Evolutionary conservation across 2,329 filamentous ascomycete species (phyloP), one percentile per base, ranked within the genome.

Genomic region (Diaporthe velutina): DNA sequence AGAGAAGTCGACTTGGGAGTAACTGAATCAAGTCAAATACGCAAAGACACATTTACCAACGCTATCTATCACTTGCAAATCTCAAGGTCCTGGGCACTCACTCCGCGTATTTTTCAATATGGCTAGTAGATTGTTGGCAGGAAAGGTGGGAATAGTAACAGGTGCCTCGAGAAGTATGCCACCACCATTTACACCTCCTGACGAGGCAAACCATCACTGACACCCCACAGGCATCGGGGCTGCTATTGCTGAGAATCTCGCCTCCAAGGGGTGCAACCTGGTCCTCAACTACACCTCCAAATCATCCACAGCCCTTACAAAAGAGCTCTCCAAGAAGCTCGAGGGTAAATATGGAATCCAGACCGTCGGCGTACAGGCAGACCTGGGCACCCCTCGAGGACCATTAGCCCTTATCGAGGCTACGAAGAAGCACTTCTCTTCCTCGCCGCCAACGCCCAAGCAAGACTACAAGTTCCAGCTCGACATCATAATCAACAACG

Each of bases 401-500:
- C 91, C 92, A 2, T 85, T 87, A 8, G 84, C 89, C 55, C 87
- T 95, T 70, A 83, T 95, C 78, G 84, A 86, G 33, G 87, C 88
- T 0, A 88, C 91, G 7, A 88, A 90, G 78, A 86, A 90, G 77
- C 86, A 91, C 80, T 92, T 94, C 83, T 73, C 88, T 12, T 81
- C 87, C 74, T 86, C 88, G 38, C 84, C 73, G 25, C 76, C 77
- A 13, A 74, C 79, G 66, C 79, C 78, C 8, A 25, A 30, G 25
- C 57, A 60, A 5, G 81, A 84, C 75, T 85, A 86, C 73, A 76
- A 68, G 9, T 90, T 95, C 81, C 90, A 93, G 79, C 89, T 98
- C 80, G 94, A 97, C 84, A 94, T 98, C 76, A 86, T 98, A 71
- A 86, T 98, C 86, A 97, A 98, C 89, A 98, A 97, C 83, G 95